phyloP scores from a whole-genome alignment of 768 basidiomycete species.

The Candolleomyces aberdarensis region DNA sequence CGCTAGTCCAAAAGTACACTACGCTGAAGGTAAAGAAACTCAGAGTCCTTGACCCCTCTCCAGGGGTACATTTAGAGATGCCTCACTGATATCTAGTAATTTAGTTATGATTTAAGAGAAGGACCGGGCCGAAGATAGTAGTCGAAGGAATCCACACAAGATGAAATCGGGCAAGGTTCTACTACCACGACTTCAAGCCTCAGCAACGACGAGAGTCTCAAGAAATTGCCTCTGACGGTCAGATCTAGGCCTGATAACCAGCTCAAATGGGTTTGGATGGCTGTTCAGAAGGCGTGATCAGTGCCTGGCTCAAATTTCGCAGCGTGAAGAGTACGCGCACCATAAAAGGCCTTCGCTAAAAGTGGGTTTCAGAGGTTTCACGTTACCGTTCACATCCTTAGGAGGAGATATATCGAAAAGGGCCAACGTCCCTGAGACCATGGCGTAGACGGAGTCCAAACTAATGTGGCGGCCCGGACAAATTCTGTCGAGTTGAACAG shows the following conservation, averaged over 20 bases:
- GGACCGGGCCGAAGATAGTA: too few relatives aligned
- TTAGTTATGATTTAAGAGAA: too few relatives aligned
- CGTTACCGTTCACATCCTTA: slow-evolving; percentile 15
- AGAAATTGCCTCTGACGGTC: not conserved
- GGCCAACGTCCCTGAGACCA: slow-evolving; percentile 15
- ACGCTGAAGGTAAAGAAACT: too few relatives aligned
- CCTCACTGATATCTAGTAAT: too few relatives aligned
- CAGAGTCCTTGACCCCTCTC: too few relatives aligned
- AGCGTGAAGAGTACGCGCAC: not conserved
- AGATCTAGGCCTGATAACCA: not conserved
- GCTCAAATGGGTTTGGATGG: not conserved
- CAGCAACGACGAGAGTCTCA: too few relatives aligned
- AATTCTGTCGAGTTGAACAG: slow-evolving; percentile 12
- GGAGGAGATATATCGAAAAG: slow-evolving; percentile 16
- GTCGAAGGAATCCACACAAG: too few relatives aligned
- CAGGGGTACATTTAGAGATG: too few relatives aligned
- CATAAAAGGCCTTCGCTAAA: not conserved
- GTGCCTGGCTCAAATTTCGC: not conserved
- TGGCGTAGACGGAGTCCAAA: slow-evolving; percentile 15
- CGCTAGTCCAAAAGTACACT: too few relatives aligned
- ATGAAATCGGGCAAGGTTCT: too few relatives aligned
- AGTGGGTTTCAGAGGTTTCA: not conserved
- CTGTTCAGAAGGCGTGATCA: not conserved
- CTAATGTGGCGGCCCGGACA: slow-evolving; percentile 23
- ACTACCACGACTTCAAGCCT: too few relatives aligned